Evolutionary conservation across 345 rosid species (phyloP), one percentile per base, ranked within the genome.

Genomic region (Camelina sativa): DNA sequence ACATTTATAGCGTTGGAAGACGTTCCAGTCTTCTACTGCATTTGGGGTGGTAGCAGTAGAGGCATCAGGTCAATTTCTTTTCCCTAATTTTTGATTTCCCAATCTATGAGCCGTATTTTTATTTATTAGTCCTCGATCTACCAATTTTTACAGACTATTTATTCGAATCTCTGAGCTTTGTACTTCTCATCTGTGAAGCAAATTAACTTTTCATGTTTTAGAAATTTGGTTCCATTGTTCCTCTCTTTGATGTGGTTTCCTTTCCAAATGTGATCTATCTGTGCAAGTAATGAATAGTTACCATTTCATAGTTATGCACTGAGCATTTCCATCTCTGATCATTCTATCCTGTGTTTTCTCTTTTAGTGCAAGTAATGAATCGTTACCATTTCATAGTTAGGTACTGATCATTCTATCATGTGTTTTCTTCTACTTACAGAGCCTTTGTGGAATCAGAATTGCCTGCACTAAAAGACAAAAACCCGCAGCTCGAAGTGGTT

Each of bases 21-120:
- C n/a, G n/a, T n/a, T n/a, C n/a, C n/a, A n/a, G n/a, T n/a, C n/a
- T n/a, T n/a, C 86, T 90, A 84, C 62, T 82, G 90, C 72, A 86
- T 89, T 52, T 89, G 97, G 99, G 97, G 99, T 63, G 99, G 97
- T 17, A 95, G 97, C 76, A 90, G 99, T 57, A 83, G 91, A 57
- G 97, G 97, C 58, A 87, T 90, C 77, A 86, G 93, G 96, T 91
- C 76, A 15, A 17, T 8, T 65, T 65, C 57, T 16, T 55, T 55
- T 0, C 13, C 34, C 61, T 65, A 9, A 9, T 9, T 56, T 35
- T 34, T 10, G 30, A 60, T 59, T 15, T 51, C 7, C 7, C 12
- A 47, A 47, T 47, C 55, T 37, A n/a, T 70, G n/a, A n/a, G n/a
- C n/a, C n/a, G n/a, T n/a, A n/a, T n/a, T n/a, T n/a, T n/a, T n/a